Base-by-base conservation (phyloP, 2,329 filamentous ascomycete species). In the Phoma sp. region DNA sequence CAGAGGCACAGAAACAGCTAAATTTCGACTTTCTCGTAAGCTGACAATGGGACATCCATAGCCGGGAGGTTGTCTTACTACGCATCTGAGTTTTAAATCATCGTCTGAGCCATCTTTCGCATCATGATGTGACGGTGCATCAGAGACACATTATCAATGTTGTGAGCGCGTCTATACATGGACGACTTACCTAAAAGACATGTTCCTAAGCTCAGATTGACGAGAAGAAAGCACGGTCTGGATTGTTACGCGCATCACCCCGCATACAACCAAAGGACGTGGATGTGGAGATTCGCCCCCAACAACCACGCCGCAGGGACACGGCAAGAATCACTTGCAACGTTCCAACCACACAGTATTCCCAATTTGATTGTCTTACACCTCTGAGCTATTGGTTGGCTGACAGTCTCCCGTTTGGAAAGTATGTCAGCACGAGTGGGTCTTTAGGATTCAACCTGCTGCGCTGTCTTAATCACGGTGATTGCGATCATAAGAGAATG, bases 221-320 rank as follows among this genome's bases (percentile, higher is more conserved):
- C 17, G 14, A 28, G 14, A 15, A 47, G 28, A 33, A 36, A 17
- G n/a, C 32, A 32, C 38, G 38, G 18, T 32, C 20, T 37, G 30
- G 25, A 14, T 42, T 10, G n/a, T n/a, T 42, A 42, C 25, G 34
- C 10, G 32, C 30, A 25, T 39, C 9, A 30, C 30, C 20, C 38
- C 50, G 28, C 15, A 33, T 7, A 17, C 43, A 34, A 39, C 17
- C 42, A 34, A 34, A 26, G 29, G 30, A 32, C 32, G 34, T 30
- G 10, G 20, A 20, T 47, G 43, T 43, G 38, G 38, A 48, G 38
- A 39, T 53, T 34, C 43, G 37, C 32, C 43, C 50, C 32, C 43
- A 43, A 48, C 10, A 29, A 29, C 38, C n/a, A 18, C 28, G 32
- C 50, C 50, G 33, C 50, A 48, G 7, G 15, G 28, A 23, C 21